Evolutionary conservation across 2,329 filamentous ascomycete genomes (phyloP), one percentile per base, ranked within the genome.

Genomic region (Aspergillus sp.): DNA sequence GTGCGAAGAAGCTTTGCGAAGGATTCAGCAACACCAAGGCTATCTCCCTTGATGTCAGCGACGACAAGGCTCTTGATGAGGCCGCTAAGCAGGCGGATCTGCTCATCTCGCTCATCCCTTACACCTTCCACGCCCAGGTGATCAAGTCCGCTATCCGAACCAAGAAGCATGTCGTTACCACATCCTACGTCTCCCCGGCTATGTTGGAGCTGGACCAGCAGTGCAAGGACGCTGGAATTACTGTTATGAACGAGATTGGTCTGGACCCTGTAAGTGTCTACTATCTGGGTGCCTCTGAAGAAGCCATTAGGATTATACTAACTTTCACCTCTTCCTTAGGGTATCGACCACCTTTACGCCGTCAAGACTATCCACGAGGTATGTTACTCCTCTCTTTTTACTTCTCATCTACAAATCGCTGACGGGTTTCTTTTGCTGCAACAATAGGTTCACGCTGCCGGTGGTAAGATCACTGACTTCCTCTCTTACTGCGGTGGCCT

Each of bases 131-230:
- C 77, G 90, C 89, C 46, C 82, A 84, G 56, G 92, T 97, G 69
- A 96, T 97, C 85, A 93, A 96, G 84, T 87, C 89, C 37, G 93
- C 92, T 63, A 97, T 98, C 79, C 86, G 88, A 70, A 85, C 88
- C 70, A 97, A 96, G 90, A 96, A 93, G 84, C 81, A 98, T 81
- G 92, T 98, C 60, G 93, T 98, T 71, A 97, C 93, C 58, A 97
- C 93, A 31, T 91, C 87, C 64, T 98, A 98, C 73, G 90, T 96
- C 66, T 96, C 90, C 4, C 91, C 91, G 3, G 90, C 91, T 64
- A 97, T 97, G 92, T 77, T 88, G 79, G 93, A 93, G 81, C 86
- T 98, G 51, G 89, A 97, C 70, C 81, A 87, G 68, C 81, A 89
- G 68, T 87, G 84, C 74, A 96, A 96, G 83, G 90, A 89, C 62